phyloP scores from a whole-genome alignment of 164 flowering plant species.

The Annona cherimola region DNA sequence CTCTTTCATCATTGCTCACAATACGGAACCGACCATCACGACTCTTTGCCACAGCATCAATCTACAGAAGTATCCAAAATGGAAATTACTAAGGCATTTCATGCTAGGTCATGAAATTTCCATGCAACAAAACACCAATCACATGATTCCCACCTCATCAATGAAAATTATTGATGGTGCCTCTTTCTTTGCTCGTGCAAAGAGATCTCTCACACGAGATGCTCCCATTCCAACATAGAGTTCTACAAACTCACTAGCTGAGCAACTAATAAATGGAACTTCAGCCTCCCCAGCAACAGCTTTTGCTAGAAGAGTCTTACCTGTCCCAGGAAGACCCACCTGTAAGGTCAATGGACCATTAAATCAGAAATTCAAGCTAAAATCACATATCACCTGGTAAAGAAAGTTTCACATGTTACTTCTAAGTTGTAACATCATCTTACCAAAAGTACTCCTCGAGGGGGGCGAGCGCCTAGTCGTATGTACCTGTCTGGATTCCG shows the following conservation, averaged over 20 bases:
- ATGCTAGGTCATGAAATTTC: not conserved
- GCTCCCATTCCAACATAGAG: slow-evolving; percentile 99
- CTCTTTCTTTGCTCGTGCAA: slow-evolving; percentile 92
- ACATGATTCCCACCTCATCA: slow-evolving; percentile 63
- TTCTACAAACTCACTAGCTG: slow-evolving; percentile 98
- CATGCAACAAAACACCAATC: not conserved
- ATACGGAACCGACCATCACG: slow-evolving; percentile 92
- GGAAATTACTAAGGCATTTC: not conserved
- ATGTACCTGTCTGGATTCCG: slow-evolving; percentile 83
- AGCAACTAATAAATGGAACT: slow-evolving; percentile 95
- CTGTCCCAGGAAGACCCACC: slow-evolving; percentile 99
- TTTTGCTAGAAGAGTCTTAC: slow-evolving; percentile 96
- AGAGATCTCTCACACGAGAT: slow-evolving; percentile 94
- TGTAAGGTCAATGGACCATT: slow-evolving; percentile 31
- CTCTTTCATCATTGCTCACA: slow-evolving; percentile 95
- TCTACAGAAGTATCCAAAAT: slow-evolving; percentile 38
- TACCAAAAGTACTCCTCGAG: slow-evolving; percentile 97
- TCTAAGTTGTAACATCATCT: slow-evolving; percentile 24
- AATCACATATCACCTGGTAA: not conserved
- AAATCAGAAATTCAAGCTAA: slow-evolving; percentile 5
- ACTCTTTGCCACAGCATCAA: slow-evolving; percentile 98
- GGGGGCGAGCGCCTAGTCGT: slow-evolving; percentile 96
- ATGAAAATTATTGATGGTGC: slow-evolving; percentile 97
- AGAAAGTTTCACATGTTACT: not conserved
- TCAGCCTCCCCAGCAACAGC: slow-evolving; percentile 99